Conservation (phyloP, 495 filamentous ascomycete genomes). For the Annulohypoxylon maeteangense region DNA sequence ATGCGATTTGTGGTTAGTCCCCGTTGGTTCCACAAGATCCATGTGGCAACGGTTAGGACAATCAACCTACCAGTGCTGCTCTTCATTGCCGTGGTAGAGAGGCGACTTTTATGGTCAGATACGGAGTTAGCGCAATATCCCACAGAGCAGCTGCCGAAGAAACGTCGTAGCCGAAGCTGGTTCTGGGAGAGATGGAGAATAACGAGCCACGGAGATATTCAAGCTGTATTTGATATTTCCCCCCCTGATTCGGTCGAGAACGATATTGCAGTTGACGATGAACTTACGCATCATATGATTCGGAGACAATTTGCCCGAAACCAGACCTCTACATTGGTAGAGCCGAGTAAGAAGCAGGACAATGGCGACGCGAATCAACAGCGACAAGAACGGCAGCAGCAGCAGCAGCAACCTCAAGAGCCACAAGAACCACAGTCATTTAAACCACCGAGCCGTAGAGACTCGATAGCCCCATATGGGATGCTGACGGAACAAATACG, state of each 20-base stretch:
- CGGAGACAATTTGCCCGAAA: slow-evolving; percentile 58
- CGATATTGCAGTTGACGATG: slow-evolving; percentile 65
- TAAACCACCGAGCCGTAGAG: slow-evolving; percentile 52
- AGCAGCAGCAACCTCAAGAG: background rate
- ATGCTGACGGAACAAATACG: slow-evolving; percentile 52
- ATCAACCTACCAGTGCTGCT: slow-evolving; percentile 74
- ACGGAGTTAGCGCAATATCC: slow-evolving; percentile 37
- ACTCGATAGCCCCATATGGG: slow-evolving; percentile 58
- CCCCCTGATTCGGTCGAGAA: slow-evolving; percentile 68
- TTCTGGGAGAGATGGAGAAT: slow-evolving; percentile 63
- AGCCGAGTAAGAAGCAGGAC: slow-evolving; percentile 35
- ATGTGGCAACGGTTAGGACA: slow-evolving; percentile 70
- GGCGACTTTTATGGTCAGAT: slow-evolving; percentile 57
- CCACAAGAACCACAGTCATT: background rate
- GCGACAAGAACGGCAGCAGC: too few species aligned
- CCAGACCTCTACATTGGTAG: slow-evolving; percentile 39
- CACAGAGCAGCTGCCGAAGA: slow-evolving; percentile 39
- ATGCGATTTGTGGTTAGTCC: slow-evolving; percentile 71
- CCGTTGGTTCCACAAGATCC: slow-evolving; percentile 82
- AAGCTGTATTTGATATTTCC: slow-evolving; percentile 73
- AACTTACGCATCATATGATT: slow-evolving; percentile 61
- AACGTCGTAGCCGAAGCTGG: slow-evolving; percentile 42
- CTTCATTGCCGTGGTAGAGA: slow-evolving; percentile 67
- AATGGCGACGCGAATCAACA: slow-evolving; percentile 19
- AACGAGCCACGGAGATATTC: slow-evolving; percentile 71